Percentiles rank a stretch among this genome's conserved stretches.
phyloP scores from a whole-genome alignment of 2,329 filamentous ascomycete genomes.

The Onygenales sp. region DNA sequence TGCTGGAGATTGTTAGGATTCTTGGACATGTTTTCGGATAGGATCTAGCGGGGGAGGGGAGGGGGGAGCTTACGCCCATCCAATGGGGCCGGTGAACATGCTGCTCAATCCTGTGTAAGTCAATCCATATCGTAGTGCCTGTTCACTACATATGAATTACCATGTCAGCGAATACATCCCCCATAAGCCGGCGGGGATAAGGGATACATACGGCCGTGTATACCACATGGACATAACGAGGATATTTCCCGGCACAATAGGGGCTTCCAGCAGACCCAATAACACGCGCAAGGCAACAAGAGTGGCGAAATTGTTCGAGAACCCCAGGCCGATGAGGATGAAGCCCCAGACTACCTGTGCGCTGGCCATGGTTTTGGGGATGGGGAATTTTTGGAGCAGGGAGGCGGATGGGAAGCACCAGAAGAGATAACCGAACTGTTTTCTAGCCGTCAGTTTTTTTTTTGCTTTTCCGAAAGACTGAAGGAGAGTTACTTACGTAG shows the following conservation, averaged over 20 bases:
- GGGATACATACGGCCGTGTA: constrained; percentile 8
- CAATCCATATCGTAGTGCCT: background rate
- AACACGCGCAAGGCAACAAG: constrained; percentile 20
- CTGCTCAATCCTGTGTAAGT: background rate
- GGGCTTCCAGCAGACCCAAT: constrained; percentile 21
- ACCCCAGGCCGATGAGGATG: constrained; percentile 24
- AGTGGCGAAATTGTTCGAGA: constrained; percentile 17
- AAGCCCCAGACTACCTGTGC: constrained; percentile 35
- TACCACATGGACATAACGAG: constrained; percentile 23
- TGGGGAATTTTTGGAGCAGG: background rate
- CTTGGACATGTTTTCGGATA: background rate
- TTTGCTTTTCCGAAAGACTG: background rate
- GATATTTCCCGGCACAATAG: constrained; percentile 18
- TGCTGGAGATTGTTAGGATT: constrained; percentile 7
- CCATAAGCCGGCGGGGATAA: background rate
- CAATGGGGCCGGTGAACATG: background rate
- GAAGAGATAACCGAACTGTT: background rate
- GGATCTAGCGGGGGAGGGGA: background rate
- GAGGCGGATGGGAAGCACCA: background rate
- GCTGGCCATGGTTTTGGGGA: background rate
- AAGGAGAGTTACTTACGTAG: constrained; percentile 26
- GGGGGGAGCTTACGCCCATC: background rate
- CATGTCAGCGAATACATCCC: background rate
- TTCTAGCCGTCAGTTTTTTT: background rate
- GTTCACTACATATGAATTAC: background rate